Evolutionary conservation across 495 filamentous ascomycete species (phyloP).

Genomic region (Sporormia fimetaria): DNA sequence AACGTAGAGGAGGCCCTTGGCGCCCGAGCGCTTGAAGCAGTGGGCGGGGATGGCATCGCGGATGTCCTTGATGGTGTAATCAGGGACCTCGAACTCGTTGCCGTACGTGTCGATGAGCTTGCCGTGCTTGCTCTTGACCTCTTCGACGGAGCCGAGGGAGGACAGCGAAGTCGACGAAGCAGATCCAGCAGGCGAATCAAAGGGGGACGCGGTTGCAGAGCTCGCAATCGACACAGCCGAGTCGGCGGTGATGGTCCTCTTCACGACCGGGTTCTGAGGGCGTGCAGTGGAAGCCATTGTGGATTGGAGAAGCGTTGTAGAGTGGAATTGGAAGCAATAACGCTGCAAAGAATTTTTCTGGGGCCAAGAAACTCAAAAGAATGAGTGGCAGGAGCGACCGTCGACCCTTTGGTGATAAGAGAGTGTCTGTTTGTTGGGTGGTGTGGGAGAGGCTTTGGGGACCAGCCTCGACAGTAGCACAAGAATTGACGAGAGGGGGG

Average conservation of each 20-base stretch:
- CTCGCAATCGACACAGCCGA: slow-evolving; percentile 46
- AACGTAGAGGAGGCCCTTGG: slow-evolving; percentile 53
- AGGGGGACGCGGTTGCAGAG: slow-evolving; percentile 57
- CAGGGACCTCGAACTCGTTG: slow-evolving; percentile 61
- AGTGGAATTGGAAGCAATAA: slow-evolving; percentile 7
- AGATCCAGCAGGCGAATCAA: slow-evolving; percentile 42
- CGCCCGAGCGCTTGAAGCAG: slow-evolving; percentile 63
- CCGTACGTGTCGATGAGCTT: slow-evolving; percentile 53
- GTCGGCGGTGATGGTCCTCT: slow-evolving; percentile 41
- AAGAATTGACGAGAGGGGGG: too few relatives aligned
- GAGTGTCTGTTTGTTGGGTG: too few relatives aligned
- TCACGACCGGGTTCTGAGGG: slow-evolving; percentile 43
- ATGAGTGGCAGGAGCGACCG: too few relatives aligned
- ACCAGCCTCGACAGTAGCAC: too few relatives aligned
- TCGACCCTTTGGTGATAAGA: too few relatives aligned
- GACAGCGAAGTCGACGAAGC: slow-evolving; percentile 85
- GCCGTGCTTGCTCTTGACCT: slow-evolving; percentile 31
- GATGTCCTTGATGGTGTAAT: slow-evolving; percentile 72
- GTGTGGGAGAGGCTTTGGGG: too few relatives aligned
- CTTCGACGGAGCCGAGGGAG: slow-evolving; percentile 60
- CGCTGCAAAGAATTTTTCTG: slow-evolving; percentile 1
- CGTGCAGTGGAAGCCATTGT: slow-evolving; percentile 50
- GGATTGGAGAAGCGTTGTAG: background rate
- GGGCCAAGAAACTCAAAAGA: too few relatives aligned
- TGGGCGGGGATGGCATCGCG: slow-evolving; percentile 70